Evolutionary conservation across 805 yeast species (phyloP).

Genomic region (Zygosaccharomyces bisporus): DNA sequence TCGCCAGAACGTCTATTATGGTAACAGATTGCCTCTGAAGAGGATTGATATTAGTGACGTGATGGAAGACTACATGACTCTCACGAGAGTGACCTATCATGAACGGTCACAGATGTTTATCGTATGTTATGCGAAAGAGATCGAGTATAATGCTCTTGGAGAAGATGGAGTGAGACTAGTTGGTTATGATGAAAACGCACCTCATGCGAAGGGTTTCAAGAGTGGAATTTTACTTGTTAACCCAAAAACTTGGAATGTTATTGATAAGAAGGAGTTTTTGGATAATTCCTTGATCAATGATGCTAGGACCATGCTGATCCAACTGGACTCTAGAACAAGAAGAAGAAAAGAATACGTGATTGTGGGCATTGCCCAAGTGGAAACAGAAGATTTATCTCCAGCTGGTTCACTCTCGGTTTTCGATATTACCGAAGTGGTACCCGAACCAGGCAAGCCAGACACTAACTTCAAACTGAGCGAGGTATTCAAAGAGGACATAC

Average conservation of each 20-base stretch:
- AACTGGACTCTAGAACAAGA: constrained; percentile 39
- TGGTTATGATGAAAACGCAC: constrained; percentile 47
- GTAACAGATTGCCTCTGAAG: constrained; percentile 57
- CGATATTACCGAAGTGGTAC: constrained; percentile 78
- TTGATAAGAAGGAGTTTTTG: constrained; percentile 63
- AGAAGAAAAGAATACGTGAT: constrained; percentile 63
- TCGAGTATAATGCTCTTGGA: constrained; percentile 62
- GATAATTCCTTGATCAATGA: constrained; percentile 58
- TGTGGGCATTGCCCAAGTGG: constrained; percentile 70
- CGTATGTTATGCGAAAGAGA: constrained; percentile 54
- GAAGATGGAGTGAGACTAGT: constrained; percentile 67
- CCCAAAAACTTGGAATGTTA: constrained; percentile 70
- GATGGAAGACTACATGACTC: constrained; percentile 39
- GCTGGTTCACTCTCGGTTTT: constrained; percentile 72
- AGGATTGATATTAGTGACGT: constrained; percentile 45
- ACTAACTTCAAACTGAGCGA: constrained; percentile 74
- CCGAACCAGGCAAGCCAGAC: constrained; percentile 85
- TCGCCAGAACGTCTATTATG: constrained; percentile 43
- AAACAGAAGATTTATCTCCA: constrained; percentile 77
- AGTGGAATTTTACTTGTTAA: constrained; percentile 65
- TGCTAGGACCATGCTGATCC: constrained; percentile 35
- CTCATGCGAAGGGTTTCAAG: constrained; percentile 53
- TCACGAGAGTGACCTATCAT: constrained; percentile 67
- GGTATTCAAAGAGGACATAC: constrained; percentile 64
- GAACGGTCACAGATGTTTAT: constrained; percentile 59